Percentiles rank a stretch among this genome's conserved stretches.
Evolutionary conservation across 495 filamentous ascomycete species (phyloP).

Genomic region (Penicillium pancosmium): DNA sequence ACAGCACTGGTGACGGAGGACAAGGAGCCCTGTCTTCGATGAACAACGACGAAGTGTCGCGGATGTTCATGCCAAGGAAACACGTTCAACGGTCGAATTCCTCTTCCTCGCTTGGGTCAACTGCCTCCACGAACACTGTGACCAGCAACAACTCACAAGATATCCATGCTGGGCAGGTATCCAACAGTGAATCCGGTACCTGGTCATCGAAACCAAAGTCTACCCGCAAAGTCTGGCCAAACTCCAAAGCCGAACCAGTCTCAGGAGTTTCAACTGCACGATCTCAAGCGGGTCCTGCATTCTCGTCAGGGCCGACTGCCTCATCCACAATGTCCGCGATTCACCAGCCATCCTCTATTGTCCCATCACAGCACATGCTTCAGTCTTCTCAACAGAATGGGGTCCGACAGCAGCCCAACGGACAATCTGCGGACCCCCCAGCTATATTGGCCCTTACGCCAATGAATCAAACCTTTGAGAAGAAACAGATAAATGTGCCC

Average conservation of each 20-base stretch:
- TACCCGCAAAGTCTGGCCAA: conserved; percentile 71
- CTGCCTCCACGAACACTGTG: conserved; percentile 55
- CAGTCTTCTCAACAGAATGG: conserved; percentile 66
- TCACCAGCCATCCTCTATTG: conserved; percentile 72
- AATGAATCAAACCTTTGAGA: conserved; percentile 92
- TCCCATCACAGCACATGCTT: conserved; percentile 71
- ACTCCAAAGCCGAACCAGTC: conserved; percentile 67
- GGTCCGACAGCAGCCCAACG: conserved; percentile 55
- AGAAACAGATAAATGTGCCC: conserved; percentile 91
- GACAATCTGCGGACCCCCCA: conserved; percentile 60
- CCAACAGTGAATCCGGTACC: conserved; percentile 50
- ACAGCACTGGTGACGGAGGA: conserved; percentile 67
- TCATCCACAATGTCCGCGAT: conserved; percentile 70
- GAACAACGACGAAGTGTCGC: conserved; percentile 82
- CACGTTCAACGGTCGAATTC: conserved; percentile 83
- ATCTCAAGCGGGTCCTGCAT: conserved; percentile 62
- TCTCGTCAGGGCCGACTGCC: conserved; percentile 68
- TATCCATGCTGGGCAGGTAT: conserved; percentile 50
- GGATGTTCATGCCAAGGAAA: conserved; percentile 87
- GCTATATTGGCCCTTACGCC: conserved; percentile 82
- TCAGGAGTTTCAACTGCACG: conserved; percentile 63
- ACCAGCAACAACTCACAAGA: conserved; percentile 43
- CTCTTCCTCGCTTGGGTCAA: conserved; percentile 70
- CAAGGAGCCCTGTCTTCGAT: conserved; percentile 76
- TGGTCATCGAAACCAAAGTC: conserved; percentile 68